These are phyloP conservation scores for Pythium angustatum DNA, from an alignment of 352 stramenopile species.

Conservation along the genomic window DNA sequence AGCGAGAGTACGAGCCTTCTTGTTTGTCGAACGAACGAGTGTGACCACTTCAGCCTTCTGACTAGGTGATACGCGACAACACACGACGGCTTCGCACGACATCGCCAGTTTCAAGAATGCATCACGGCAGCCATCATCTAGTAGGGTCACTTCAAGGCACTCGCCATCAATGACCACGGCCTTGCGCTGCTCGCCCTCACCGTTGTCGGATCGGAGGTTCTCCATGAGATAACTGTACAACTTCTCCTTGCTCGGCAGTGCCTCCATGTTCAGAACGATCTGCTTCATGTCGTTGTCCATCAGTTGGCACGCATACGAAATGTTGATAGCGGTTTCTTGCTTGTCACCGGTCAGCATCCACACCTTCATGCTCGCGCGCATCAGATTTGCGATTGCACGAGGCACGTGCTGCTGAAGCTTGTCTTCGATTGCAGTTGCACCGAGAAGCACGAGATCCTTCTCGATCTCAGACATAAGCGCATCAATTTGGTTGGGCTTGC, in stretches of 20 bases:
- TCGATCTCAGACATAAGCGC: conserved; percentile 79
- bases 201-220: background rate
- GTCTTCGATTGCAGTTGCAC: conserved; percentile 93
- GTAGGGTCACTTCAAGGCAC: conserved; percentile 61
- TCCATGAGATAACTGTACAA: conserved; percentile 39
- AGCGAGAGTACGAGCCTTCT: conserved; percentile 68
- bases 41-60: conserved; percentile 83
- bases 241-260: conserved; percentile 55
- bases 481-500: conserved; percentile 67
- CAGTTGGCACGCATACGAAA: conserved; percentile 89
- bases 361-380: conserved; percentile 87
- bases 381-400: conserved; percentile 83
- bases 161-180: conserved; percentile 74
- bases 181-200: conserved; percentile 38
- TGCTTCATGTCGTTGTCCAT: conserved; percentile 88
- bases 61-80: conserved; percentile 77
- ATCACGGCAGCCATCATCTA: conserved; percentile 49
- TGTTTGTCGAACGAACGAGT: conserved; percentile 56
- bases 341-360: conserved; percentile 96
- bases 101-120: conserved; percentile 73
- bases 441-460: conserved; percentile 75
- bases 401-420: conserved; percentile 92
- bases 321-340: conserved; percentile 94
- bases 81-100: conserved; percentile 75
- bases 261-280: conserved; percentile 62